Conservation (phyloP, 2,329 filamentous ascomycete genomes). For the Dactylellina cionopaga region DNA sequence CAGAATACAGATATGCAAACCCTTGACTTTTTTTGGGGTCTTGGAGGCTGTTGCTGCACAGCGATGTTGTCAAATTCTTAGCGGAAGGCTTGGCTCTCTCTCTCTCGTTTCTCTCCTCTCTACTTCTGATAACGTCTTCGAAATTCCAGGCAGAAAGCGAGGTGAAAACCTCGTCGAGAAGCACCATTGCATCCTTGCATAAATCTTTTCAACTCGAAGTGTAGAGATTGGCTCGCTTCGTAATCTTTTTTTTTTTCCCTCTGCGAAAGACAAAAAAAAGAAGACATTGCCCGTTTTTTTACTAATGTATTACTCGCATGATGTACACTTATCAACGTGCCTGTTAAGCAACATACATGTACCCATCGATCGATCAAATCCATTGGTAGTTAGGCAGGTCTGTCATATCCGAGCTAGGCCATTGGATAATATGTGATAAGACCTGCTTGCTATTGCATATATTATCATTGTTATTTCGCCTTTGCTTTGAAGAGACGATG, state of each 20-base stretch:
- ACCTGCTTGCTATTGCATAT: no score
- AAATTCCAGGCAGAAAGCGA: slow-evolving; percentile 13
- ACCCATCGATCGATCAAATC: no score
- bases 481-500: no score
- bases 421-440: no score
- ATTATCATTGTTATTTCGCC: no score
- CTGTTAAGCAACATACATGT: no score
- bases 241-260: not conserved
- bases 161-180: not conserved
- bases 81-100: not conserved
- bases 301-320: slow-evolving; percentile 21
- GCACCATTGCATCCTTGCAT: no score
- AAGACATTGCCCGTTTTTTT: no score
- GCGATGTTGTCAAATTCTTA: slow-evolving; percentile 33
- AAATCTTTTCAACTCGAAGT: no score
- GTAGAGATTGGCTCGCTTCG: slow-evolving; percentile 14
- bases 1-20: no score
- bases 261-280: not conserved
- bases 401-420: no score
- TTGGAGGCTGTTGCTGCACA: slow-evolving; percentile 11
- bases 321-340: slow-evolving; percentile 9
- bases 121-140: not conserved
- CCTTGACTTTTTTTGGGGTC: slow-evolving; percentile 3
- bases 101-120: not conserved
- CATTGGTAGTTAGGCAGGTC: no score